Evolutionary conservation across 768 basidiomycete genomes (phyloP).

Genomic region (Rhodotorula paludigena): DNA sequence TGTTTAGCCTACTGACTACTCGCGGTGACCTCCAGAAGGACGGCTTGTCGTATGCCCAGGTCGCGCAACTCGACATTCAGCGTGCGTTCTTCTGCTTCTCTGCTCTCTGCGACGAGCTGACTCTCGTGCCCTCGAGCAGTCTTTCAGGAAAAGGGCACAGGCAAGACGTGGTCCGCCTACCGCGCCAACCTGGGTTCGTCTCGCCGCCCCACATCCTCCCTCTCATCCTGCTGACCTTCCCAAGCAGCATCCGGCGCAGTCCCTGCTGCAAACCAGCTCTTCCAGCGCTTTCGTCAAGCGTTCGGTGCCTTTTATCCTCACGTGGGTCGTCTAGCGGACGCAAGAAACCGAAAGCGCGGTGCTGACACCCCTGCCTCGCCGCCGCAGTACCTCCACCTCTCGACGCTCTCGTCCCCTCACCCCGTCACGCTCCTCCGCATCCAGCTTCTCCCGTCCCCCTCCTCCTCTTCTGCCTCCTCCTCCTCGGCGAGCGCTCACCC

Average conservation of each 20-base stretch:
- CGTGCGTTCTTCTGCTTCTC: not conserved
- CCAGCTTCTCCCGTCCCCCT: conserved; percentile 11
- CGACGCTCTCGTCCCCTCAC: not conserved
- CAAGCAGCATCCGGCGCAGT: conserved; percentile 7
- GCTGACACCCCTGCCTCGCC: not conserved
- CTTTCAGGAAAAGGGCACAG: conserved; percentile 4
- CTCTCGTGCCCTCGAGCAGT: not conserved
- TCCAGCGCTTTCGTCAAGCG: not conserved
- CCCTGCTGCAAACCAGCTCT: not conserved
- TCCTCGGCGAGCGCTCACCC: not conserved
- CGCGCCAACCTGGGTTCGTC: not conserved
- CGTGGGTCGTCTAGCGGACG: not conserved
- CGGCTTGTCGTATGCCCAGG: conserved; percentile 17
- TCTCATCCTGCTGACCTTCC: not conserved
- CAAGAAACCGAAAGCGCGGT: rapidly evolving
- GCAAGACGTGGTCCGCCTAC: conserved; percentile 3
- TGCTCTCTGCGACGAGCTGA: not conserved
- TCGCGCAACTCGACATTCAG: conserved; percentile 24
- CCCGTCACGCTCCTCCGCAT: conserved; percentile 9
- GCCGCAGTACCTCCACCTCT: conserved; percentile 18
- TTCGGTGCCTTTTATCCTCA: not conserved
- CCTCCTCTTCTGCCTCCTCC: not conserved
- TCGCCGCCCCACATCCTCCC: not conserved
- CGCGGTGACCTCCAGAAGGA: not conserved
- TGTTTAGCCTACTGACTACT: conserved; percentile 14